A percentile compares a stretch with the other conserved stretches of the same genome.
Evolutionary conservation across 306 rosid genomes (phyloP).

Genomic region (Gastrolobium bilobum): DNA sequence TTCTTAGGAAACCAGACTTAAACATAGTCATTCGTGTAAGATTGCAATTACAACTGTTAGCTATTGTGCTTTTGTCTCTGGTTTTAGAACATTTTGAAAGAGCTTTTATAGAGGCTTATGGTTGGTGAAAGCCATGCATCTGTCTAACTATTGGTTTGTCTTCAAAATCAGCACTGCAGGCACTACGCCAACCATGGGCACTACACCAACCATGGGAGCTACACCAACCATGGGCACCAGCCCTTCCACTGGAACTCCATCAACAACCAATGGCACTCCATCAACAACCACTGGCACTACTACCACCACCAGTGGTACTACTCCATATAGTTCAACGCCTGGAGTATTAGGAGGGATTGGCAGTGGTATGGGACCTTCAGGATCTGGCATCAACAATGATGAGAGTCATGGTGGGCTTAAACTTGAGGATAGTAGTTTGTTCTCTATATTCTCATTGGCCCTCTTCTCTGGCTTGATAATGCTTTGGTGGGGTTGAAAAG

Average conservation of each 20-base stretch:
- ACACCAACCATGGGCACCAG: conserved; percentile 47
- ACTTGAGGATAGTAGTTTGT: conserved; percentile 38
- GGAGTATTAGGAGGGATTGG: conserved; percentile 87
- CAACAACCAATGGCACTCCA: conserved; percentile 50
- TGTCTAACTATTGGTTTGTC: conserved; percentile 21
- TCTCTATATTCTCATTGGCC: conserved; percentile 42
- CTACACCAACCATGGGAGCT: conserved; percentile 48
- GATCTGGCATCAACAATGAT: conserved; percentile 72
- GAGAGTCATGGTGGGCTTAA: conserved; percentile 67
- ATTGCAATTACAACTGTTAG: not conserved
- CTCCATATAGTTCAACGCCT: conserved; percentile 56
- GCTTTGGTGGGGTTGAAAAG: conserved; percentile 68
- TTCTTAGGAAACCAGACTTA: too few species aligned
- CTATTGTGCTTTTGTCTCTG: not conserved
- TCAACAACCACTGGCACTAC: conserved; percentile 41
- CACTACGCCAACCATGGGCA: conserved; percentile 55
- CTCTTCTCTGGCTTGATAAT: conserved; percentile 61
- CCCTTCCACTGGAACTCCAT: conserved; percentile 36
- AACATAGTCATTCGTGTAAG: not conserved
- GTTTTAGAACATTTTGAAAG: not conserved
- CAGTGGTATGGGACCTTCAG: conserved; percentile 76
- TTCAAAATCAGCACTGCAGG: conserved; percentile 57
- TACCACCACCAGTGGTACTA: conserved; percentile 12
- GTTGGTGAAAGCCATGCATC: too few species aligned
- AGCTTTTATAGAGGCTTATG: too few species aligned